Evolutionary conservation across 805 yeast species (phyloP), one percentile per base, ranked within the genome.

Genomic region (Saccharomycopsis fermentans): DNA sequence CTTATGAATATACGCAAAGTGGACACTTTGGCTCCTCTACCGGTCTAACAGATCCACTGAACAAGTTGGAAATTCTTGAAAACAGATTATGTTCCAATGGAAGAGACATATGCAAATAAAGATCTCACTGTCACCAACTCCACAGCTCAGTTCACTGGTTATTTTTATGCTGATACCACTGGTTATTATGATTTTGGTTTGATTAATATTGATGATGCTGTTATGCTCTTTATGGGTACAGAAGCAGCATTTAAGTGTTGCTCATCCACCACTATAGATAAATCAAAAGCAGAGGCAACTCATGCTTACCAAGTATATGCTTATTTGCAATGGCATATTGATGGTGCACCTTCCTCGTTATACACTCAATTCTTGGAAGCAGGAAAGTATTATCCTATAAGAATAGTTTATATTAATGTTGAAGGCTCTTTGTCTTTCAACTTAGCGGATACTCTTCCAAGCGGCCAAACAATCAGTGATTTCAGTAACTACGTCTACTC

Each of bases 231-330:
- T 53, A 59, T 69, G 56, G 73, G 73, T 43, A 64, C 62, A 11
- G 68, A 68, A 8, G 67, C 64, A 57, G 71, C 71, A 6, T 68
- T 74, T 29, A 67, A 67, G 27, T 76, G 80, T 64, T 69, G 76
- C 63, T 14, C 8, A 35, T 37, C 16, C 27, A 24, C 37, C 17
- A n/a, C n/a, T 27, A 36, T 37, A n/a, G 53, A 17, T 52, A 50
- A 39, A 19, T 36, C 43, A 8, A 6, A 8, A 6, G 43, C 43
- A 16, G 43, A 37, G n/a, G 43, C 43, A 8, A 16, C 43, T 5
- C 6, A 37, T 37, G 43, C 43, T 5, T 37, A 37, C n/a, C 43
- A 37, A 14, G n/a, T 37, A 5, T 37, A 37, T 37, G 43, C 43
- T 16, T 37, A 37, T 19, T 37, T 37, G 43, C 43, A 37, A 37